These are phyloP conservation scores for Adansonia grandidieri DNA, from an alignment of 441 rosid genomes.

Conservation along the genomic window DNA sequence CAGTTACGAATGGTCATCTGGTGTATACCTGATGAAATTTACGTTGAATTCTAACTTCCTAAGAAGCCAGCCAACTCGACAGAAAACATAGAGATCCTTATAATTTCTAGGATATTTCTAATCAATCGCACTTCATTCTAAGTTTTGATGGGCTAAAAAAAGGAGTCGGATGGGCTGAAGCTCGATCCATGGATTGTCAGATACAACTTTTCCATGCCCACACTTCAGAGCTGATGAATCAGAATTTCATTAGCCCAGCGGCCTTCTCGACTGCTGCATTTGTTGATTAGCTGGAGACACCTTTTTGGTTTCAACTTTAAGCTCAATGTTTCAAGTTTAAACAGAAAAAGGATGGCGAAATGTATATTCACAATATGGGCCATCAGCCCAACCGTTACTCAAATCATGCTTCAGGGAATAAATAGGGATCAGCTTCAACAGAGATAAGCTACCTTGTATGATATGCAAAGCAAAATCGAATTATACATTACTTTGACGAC, in stretches of 20 bases:
- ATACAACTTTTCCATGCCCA: not conserved
- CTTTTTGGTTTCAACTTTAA: not conserved
- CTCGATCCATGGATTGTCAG: not conserved
- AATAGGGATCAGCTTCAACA: not conserved
- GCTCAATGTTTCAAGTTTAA: not conserved
- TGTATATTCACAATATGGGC: not conserved
- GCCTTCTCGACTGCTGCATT: not conserved
- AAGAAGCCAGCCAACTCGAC: too few relatives aligned
- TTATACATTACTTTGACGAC: not conserved
- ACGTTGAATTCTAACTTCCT: too few relatives aligned
- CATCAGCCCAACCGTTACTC: not conserved
- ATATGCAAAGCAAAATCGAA: not conserved
- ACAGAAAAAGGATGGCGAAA: not conserved
- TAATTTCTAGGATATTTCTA: too few relatives aligned
- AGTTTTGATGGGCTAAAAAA: too few relatives aligned
- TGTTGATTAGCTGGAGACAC: not conserved
- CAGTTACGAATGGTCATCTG: too few relatives aligned
- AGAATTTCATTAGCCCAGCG: not conserved
- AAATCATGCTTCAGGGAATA: not conserved
- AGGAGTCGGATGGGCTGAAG: too few relatives aligned
- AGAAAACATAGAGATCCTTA: too few relatives aligned
- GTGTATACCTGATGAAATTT: too few relatives aligned
- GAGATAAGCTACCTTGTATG: not conserved
- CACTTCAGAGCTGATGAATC: not conserved
- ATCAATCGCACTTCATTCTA: too few relatives aligned